These are phyloP conservation scores for Marvania coccoides DNA, from an alignment of 139 green algal species.

Conservation along the genomic window DNA sequence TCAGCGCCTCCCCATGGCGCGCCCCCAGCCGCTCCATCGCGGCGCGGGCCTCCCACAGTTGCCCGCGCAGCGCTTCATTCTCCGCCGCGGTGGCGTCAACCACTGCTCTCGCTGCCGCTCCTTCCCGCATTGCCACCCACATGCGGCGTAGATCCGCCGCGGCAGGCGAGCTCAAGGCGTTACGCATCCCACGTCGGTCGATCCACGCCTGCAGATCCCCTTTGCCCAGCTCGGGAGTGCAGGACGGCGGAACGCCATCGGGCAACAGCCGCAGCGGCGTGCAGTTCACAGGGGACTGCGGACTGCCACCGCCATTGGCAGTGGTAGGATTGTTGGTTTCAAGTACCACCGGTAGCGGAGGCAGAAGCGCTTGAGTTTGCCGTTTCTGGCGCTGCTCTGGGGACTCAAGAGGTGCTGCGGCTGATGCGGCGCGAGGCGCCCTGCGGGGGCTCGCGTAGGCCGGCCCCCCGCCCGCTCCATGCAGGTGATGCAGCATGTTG, in stretches of 20 bases:
- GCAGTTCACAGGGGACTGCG: slow-evolving; percentile 17
- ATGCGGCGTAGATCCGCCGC: slow-evolving; percentile 14
- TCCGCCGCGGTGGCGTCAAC: background rate
- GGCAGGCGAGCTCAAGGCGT: slow-evolving; percentile 10
- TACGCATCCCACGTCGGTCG: slow-evolving; percentile 18
- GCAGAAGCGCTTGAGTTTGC: too few relatives aligned
- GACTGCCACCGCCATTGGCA: too few relatives aligned
- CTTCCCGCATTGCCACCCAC: slow-evolving; percentile 10
- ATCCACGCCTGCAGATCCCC: slow-evolving; percentile 24
- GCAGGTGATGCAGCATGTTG: slow-evolving; percentile 23
- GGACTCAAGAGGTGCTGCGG: too few relatives aligned
- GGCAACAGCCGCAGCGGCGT: slow-evolving; percentile 27
- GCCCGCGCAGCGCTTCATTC: slow-evolving; percentile 4
- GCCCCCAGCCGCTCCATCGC: background rate
- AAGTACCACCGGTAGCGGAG: too few relatives aligned
- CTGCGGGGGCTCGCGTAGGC: too few relatives aligned
- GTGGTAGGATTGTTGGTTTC: too few relatives aligned
- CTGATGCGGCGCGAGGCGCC: too few relatives aligned
- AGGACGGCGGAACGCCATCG: background rate
- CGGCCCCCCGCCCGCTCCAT: too few relatives aligned
- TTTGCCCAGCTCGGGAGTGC: slow-evolving; percentile 15
- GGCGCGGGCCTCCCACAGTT: slow-evolving; percentile 6
- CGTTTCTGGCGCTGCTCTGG: too few relatives aligned
- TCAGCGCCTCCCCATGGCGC: slow-evolving; percentile 7
- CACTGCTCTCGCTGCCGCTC: background rate